Evolutionary conservation across 768 basidiomycete species (phyloP).

Genomic region (Mycena metata): DNA sequence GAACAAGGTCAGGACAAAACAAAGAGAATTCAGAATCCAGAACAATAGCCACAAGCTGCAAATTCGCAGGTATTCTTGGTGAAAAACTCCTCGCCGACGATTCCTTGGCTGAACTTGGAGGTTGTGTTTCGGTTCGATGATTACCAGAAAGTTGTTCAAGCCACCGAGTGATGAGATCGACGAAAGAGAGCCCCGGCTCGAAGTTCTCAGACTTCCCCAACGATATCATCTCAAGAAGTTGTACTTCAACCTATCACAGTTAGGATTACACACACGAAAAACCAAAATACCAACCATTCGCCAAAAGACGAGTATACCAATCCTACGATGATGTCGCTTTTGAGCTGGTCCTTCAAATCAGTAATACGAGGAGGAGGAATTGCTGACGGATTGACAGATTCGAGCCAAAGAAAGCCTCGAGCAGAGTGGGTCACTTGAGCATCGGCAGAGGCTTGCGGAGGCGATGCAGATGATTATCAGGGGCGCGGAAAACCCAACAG

Average conservation of each 20-base stretch:
- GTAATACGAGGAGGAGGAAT: constrained; percentile 11
- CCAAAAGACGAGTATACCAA: not conserved
- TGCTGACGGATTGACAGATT: constrained; percentile 27
- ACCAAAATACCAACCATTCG: constrained; percentile 6
- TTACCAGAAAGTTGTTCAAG: constrained; percentile 27
- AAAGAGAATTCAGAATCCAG: not conserved
- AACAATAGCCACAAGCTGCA: constrained; percentile 6
- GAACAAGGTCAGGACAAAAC: not conserved
- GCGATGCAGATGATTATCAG: constrained; percentile 40
- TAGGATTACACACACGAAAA: not conserved
- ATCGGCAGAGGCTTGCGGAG: not conserved
- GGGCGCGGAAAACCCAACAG: constrained; percentile 5
- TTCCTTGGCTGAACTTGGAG: not conserved
- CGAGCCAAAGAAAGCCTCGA: not conserved
- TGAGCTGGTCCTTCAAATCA: constrained; percentile 17
- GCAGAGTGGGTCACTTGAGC: not conserved
- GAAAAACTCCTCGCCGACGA: not conserved
- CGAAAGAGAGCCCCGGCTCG: not conserved
- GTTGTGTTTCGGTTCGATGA: constrained; percentile 35
- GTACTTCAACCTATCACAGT: constrained; percentile 28
- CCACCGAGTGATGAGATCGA: constrained; percentile 10
- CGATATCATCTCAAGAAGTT: constrained; percentile 20
- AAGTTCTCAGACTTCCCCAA: not conserved
- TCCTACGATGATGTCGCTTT: constrained; percentile 8
- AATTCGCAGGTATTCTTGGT: constrained; percentile 14